Percentiles rank a stretch among this genome's conserved stretches.
Conservation (phyloP, 2,329 filamentous ascomycete genomes). For the Xylaria sp. region DNA sequence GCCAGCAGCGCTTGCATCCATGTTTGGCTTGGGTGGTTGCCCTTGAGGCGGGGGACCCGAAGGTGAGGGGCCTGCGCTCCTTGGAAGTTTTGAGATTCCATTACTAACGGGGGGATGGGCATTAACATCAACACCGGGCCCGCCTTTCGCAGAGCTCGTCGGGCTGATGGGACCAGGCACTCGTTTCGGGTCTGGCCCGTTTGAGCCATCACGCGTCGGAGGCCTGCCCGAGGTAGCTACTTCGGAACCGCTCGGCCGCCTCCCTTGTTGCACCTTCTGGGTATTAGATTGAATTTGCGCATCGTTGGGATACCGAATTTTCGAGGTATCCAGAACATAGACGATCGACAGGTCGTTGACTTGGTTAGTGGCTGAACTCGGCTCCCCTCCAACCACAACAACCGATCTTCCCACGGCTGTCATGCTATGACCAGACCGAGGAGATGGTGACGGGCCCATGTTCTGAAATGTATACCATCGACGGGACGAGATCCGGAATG, state of each 20-base stretch:
- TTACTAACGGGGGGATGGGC: conserved; percentile 38
- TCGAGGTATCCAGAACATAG: conserved; percentile 91
- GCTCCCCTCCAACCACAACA: conserved; percentile 90
- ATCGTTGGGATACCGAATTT: conserved; percentile 95
- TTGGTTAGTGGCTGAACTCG: conserved; percentile 81
- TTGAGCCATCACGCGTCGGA: conserved; percentile 55
- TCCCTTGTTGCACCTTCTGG: conserved; percentile 44
- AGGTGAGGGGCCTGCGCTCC: conserved; percentile 44
- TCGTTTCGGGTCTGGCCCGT: conserved; percentile 55
- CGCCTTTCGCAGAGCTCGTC: conserved; percentile 46
- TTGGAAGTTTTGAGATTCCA: conserved; percentile 45
- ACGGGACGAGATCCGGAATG: conserved; percentile 72
- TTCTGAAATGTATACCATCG: conserved; percentile 99
- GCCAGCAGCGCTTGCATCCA: conserved; percentile 42
- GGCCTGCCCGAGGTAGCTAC: conserved; percentile 39
- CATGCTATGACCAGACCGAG: conserved; percentile 96
- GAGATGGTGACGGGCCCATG: conserved; percentile 94
- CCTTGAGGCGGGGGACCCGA: conserved; percentile 59
- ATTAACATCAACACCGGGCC: conserved; percentile 45
- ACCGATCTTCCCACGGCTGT: conserved; percentile 91
- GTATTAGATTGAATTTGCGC: conserved; percentile 46
- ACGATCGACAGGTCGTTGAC: conserved; percentile 84
- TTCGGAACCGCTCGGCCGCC: conserved; percentile 47
- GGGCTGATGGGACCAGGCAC: conserved; percentile 40
- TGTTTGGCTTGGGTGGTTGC: conserved; percentile 53